Evolutionary conservation across 257 asterid species (phyloP).

Genomic region (Nicotiana tomentosiformis): DNA sequence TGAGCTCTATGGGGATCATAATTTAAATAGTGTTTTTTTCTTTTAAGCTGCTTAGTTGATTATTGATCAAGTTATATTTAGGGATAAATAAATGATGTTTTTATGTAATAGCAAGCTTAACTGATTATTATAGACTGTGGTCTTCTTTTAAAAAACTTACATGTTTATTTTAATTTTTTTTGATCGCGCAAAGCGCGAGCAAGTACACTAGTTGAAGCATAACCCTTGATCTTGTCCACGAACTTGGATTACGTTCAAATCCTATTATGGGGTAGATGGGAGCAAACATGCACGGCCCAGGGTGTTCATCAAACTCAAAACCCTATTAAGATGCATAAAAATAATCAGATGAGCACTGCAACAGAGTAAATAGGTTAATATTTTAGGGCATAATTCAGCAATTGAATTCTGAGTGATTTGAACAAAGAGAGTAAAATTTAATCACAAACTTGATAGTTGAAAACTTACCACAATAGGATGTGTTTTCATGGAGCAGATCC

Average conservation of each 20-base stretch:
- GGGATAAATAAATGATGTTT: not conserved
- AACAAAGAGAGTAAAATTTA: not conserved
- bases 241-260: not conserved
- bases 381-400: not conserved
- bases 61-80: not conserved
- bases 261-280: not conserved
- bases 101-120: not conserved
- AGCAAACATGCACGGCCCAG: not conserved
- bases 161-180: no score
- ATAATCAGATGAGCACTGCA: not conserved
- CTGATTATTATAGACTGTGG: no score
- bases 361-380: not conserved
- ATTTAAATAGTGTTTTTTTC: not conserved
- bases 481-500: not conserved
- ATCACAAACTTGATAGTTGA: not conserved
- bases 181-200: no score
- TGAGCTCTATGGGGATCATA: not conserved
- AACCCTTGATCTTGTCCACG: not conserved
- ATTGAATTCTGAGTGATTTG: not conserved
- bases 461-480: not conserved
- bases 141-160: no score
- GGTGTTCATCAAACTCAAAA: not conserved
- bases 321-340: not conserved
- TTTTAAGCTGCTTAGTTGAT: not conserved
- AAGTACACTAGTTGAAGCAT: not conserved